These are phyloP conservation scores for Lactarius vividus DNA, from an alignment of 768 basidiomycete species.

Conservation along the genomic window DNA sequence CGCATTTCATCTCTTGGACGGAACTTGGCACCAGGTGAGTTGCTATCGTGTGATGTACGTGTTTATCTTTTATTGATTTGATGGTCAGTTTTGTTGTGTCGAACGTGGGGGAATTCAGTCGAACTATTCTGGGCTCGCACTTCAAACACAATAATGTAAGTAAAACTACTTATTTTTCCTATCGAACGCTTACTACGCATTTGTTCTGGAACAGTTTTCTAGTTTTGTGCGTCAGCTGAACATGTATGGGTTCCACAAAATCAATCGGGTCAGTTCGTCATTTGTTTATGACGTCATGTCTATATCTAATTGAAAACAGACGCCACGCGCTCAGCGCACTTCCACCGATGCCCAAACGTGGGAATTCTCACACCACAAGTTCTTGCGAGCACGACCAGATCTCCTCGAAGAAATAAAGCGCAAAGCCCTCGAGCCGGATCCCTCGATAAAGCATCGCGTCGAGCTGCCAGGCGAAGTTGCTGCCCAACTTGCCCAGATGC, in stretches of 20 bases:
- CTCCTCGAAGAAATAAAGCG: slow-evolving; percentile 84
- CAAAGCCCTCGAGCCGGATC: slow-evolving; percentile 80
- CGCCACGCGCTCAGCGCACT: slow-evolving; percentile 79
- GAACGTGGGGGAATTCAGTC: slow-evolving; percentile 82
- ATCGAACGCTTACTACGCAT: not conserved
- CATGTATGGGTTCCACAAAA: slow-evolving; percentile 97
- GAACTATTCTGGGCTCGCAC: slow-evolving; percentile 79
- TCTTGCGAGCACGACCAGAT: slow-evolving; percentile 76
- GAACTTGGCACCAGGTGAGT: slow-evolving; percentile 65
- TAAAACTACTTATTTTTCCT: not conserved
- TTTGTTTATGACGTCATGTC: slow-evolving; percentile 7
- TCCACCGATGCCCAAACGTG: slow-evolving; percentile 79
- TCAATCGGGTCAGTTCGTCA: slow-evolving; percentile 63
- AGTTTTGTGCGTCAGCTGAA: slow-evolving; percentile 94
- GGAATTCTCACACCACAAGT: slow-evolving; percentile 89
- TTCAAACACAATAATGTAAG: slow-evolving; percentile 89
- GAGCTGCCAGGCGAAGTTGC: slow-evolving; percentile 79
- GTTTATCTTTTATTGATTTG: not conserved
- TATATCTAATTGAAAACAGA: slow-evolving; percentile 39
- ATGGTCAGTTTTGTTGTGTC: slow-evolving; percentile 69
- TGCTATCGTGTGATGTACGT: not conserved
- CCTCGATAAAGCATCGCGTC: slow-evolving; percentile 64
- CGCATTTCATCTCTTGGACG: slow-evolving; percentile 81
- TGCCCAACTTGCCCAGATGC: slow-evolving; percentile 64
- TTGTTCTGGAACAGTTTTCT: slow-evolving; percentile 60